Conservation (phyloP, 2,329 filamentous ascomycete genomes). For the Fusarium veterinarium region DNA sequence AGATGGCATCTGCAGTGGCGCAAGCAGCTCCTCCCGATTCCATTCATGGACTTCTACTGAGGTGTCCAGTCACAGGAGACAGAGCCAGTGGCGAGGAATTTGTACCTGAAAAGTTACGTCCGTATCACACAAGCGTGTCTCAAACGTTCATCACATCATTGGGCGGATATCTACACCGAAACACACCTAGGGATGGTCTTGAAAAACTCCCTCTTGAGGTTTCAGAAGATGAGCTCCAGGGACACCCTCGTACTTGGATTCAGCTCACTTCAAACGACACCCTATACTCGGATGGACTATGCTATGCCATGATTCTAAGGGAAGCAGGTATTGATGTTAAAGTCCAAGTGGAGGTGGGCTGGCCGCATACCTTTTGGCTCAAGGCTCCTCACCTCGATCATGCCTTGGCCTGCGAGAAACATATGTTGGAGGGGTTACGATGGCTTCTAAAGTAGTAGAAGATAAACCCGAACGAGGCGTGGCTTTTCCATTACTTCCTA, state of each 20-base stretch:
- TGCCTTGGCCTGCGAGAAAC: conserved; percentile 55
- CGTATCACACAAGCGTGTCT: conserved; percentile 55
- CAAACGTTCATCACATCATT: conserved; percentile 53
- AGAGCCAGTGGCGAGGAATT: conserved; percentile 51
- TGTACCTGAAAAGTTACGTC: conserved; percentile 51
- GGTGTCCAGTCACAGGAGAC: conserved; percentile 62
- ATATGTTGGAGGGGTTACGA: conserved; percentile 55
- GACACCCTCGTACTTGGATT: conserved; percentile 58
- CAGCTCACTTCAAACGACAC: conserved; percentile 64
- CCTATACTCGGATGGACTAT: conserved; percentile 63
- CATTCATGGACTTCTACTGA: conserved; percentile 57
- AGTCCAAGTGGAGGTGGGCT: conserved; percentile 57
- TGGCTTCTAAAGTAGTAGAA: conserved; percentile 50
- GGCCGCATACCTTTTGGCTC: conserved; percentile 66
- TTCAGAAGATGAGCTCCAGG: conserved; percentile 43
- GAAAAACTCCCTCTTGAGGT: conserved; percentile 57
- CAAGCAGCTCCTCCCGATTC: conserved; percentile 45
- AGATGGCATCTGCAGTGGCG: conserved; percentile 59
- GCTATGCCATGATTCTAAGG: conserved; percentile 58
- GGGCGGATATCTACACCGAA: conserved; percentile 48
- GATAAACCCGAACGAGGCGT: too few relatives aligned
- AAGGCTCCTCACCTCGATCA: conserved; percentile 55
- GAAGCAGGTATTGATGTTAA: conserved; percentile 54
- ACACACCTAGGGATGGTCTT: conserved; percentile 54
- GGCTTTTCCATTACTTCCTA: neutral